A percentile compares a stretch with the other conserved stretches of the same genome.
phyloP scores from a whole-genome alignment of 1,284 basidiomycete genomes.

The Leccinum fallax region DNA sequence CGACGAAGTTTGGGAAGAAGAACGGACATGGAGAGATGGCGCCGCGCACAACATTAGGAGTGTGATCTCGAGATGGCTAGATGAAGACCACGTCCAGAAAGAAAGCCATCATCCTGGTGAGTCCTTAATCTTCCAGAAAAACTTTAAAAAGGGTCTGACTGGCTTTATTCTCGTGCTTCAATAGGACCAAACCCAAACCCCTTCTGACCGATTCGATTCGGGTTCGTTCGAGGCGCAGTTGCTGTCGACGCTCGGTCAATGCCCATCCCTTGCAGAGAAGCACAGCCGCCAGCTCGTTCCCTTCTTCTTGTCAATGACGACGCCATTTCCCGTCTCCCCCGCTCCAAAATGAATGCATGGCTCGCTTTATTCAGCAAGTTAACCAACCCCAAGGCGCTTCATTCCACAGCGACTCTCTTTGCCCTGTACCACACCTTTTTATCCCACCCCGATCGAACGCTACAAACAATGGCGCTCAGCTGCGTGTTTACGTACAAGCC shows the following conservation, averaged over 20 bases:
- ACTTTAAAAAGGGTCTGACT: background rate
- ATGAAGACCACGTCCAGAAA: slow-evolving; percentile 28
- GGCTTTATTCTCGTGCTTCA: background rate
- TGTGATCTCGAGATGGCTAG: slow-evolving; percentile 48
- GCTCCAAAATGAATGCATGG: slow-evolving; percentile 71
- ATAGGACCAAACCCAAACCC: slow-evolving; percentile 57
- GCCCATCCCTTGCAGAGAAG: slow-evolving; percentile 75
- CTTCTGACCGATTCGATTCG: slow-evolving; percentile 71
- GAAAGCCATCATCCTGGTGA: slow-evolving; percentile 39
- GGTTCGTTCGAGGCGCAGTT: slow-evolving; percentile 82
- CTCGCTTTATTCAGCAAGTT: slow-evolving; percentile 90
- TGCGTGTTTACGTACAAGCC: slow-evolving; percentile 88
- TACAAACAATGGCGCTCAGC: slow-evolving; percentile 79
- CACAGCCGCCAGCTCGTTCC: slow-evolving; percentile 83
- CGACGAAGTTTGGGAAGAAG: slow-evolving; percentile 62
- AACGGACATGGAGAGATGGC: slow-evolving; percentile 74
- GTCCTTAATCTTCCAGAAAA: slow-evolving; percentile 7
- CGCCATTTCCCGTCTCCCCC: slow-evolving; percentile 44
- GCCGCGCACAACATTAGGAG: slow-evolving; percentile 62
- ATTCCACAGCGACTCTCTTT: slow-evolving; percentile 69
- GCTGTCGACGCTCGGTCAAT: slow-evolving; percentile 66
- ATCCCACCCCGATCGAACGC: slow-evolving; percentile 80
- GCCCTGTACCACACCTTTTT: slow-evolving; percentile 75
- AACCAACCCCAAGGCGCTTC: slow-evolving; percentile 86
- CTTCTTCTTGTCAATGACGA: slow-evolving; percentile 65